phyloP scores from a whole-genome alignment of 805 yeast species.

The Wickerhamomyces queroliae region DNA sequence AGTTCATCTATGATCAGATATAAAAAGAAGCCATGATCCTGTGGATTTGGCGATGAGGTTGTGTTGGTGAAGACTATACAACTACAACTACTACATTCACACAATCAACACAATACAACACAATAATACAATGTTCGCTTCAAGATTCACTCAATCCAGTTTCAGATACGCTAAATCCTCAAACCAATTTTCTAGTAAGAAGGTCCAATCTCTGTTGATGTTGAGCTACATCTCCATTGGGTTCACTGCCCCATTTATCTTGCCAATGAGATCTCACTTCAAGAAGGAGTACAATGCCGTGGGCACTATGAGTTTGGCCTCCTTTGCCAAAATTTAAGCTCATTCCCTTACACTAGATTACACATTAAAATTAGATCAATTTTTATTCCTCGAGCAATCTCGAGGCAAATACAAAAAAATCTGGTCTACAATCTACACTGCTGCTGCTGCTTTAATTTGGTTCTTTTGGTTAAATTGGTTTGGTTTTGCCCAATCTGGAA shows the following conservation, averaged over 20 bases:
- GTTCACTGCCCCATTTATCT: slow-evolving; percentile 16
- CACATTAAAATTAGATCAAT: too few species aligned
- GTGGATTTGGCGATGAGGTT: too few species aligned
- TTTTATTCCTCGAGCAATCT: too few species aligned
- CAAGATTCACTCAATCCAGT: slow-evolving; percentile 9
- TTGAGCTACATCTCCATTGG: slow-evolving; percentile 18
- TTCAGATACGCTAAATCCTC: slow-evolving; percentile 12
- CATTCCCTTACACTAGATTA: not conserved
- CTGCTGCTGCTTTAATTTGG: too few species aligned
- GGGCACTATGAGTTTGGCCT: slow-evolving; percentile 14
- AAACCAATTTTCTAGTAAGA: slow-evolving; percentile 1
- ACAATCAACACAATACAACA: not conserved
- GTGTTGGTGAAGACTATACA: too few species aligned
- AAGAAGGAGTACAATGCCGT: slow-evolving; percentile 5
- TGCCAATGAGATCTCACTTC: slow-evolving; percentile 15
- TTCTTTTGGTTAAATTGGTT: too few species aligned
- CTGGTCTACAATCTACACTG: too few species aligned
- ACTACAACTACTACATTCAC: not conserved
- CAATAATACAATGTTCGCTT: slow-evolving; percentile 14
- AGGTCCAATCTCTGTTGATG: slow-evolving; percentile 17
- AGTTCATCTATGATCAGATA: too few species aligned
- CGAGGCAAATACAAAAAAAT: too few species aligned
- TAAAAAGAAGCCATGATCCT: too few species aligned
- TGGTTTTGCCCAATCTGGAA: too few species aligned
- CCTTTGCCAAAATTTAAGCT: slow-evolving; percentile 8